Percentiles rank a stretch among this genome's conserved stretches.
phyloP scores from a whole-genome alignment of 192 early-diverging fungal species.

The Coemansia pectinata region DNA sequence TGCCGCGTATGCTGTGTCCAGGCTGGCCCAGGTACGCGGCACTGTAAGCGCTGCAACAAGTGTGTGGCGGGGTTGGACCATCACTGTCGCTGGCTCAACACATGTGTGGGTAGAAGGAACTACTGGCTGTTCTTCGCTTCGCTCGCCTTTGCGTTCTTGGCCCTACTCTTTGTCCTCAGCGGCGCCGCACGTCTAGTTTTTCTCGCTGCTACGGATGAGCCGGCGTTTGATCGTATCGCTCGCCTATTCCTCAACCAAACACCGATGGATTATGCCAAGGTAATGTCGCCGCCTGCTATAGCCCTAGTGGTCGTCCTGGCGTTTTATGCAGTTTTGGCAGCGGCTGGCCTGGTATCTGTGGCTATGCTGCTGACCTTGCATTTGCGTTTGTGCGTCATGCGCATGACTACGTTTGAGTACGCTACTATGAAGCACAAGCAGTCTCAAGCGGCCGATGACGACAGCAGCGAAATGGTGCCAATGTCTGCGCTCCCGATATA shows the following conservation, averaged over 20 bases:
- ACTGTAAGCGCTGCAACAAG: slow-evolving; percentile 58
- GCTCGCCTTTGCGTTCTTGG: slow-evolving; percentile 12
- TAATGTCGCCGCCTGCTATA: not conserved
- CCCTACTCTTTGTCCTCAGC: slow-evolving; percentile 10
- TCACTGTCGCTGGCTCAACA: slow-evolving; percentile 43
- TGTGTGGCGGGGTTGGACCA: slow-evolving; percentile 40
- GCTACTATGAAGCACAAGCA: slow-evolving; percentile 13
- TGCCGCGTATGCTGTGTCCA: slow-evolving; percentile 45
- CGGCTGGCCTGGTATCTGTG: slow-evolving; percentile 10
- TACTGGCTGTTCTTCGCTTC: slow-evolving; percentile 36
- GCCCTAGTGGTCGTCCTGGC: slow-evolving; percentile 19
- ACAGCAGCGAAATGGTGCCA: slow-evolving; percentile 12
- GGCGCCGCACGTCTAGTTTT: slow-evolving; percentile 19
- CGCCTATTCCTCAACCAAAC: not conserved
- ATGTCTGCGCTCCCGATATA: not conserved
- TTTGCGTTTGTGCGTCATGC: slow-evolving; percentile 25
- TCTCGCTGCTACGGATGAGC: slow-evolving; percentile 15
- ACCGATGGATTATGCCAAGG: not conserved
- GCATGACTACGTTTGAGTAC: slow-evolving; percentile 43
- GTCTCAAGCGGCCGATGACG: not conserved
- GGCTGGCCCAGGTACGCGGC: slow-evolving; percentile 23
- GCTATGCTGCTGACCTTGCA: slow-evolving; percentile 36
- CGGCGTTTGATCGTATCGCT: slow-evolving; percentile 3
- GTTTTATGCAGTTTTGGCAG: slow-evolving; percentile 12
- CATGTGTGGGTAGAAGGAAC: slow-evolving; percentile 31